Evolutionary conservation across 352 stramenopile genomes (phyloP).

Genomic region (Phytopythium boreale): DNA sequence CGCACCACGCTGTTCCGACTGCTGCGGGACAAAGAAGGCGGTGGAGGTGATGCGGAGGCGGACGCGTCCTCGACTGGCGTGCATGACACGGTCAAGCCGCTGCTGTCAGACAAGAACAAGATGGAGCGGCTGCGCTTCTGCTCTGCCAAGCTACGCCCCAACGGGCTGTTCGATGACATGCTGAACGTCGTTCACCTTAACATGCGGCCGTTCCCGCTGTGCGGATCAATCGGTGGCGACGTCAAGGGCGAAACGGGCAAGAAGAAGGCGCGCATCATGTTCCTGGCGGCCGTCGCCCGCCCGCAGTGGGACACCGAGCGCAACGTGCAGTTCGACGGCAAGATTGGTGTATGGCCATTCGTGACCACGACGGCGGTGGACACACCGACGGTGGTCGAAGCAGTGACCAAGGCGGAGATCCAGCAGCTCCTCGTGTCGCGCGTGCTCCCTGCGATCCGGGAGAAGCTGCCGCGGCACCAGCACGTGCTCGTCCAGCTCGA

Average conservation of each 20-base stretch:
- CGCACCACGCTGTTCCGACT: slow-evolving; percentile 37
- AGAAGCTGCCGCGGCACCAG: slow-evolving; percentile 22
- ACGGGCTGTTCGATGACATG: slow-evolving; percentile 39
- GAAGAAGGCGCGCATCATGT: slow-evolving; percentile 39
- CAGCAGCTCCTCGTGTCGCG: slow-evolving; percentile 25
- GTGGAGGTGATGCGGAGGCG: neutral
- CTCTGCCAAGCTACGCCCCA: slow-evolving; percentile 26
- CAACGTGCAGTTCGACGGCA: slow-evolving; percentile 35
- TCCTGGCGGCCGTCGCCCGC: slow-evolving; percentile 34
- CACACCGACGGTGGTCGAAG: slow-evolving; percentile 15
- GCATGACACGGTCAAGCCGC: slow-evolving; percentile 28
- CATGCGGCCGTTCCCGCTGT: slow-evolving; percentile 33
- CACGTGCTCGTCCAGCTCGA: slow-evolving; percentile 35
- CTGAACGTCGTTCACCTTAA: slow-evolving; percentile 41
- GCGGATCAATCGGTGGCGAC: neutral
- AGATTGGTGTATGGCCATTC: slow-evolving; percentile 39
- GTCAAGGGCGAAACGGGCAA: slow-evolving; percentile 11
- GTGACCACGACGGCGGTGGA: slow-evolving; percentile 7
- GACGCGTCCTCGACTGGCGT: slow-evolving; percentile 12
- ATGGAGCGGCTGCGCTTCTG: slow-evolving; percentile 33
- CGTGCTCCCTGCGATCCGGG: slow-evolving; percentile 37
- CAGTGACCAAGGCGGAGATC: slow-evolving; percentile 30
- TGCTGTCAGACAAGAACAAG: slow-evolving; percentile 38
- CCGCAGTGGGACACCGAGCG: slow-evolving; percentile 33
- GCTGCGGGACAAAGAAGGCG: slow-evolving; percentile 23